Conservation (phyloP, 352 stramenopile species). For the Phytophthora hibernalis region DNA sequence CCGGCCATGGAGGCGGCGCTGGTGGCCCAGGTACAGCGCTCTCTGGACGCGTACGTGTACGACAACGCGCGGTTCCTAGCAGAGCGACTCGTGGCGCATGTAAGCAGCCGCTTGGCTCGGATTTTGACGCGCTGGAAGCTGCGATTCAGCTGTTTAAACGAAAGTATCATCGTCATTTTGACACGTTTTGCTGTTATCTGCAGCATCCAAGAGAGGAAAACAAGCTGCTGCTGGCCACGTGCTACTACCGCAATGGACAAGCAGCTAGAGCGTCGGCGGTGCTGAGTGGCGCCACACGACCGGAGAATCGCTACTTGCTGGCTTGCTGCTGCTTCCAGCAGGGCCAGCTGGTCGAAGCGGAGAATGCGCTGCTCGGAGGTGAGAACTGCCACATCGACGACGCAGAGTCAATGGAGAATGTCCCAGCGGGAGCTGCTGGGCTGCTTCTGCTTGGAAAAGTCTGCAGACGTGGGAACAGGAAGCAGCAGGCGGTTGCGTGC, state of each 20-base stretch:
- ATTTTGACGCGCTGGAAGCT: constrained; percentile 22
- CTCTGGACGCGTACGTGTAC: constrained; percentile 62
- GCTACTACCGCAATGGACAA: constrained; percentile 70
- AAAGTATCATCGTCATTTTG: constrained; percentile 22
- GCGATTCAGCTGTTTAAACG: constrained; percentile 8
- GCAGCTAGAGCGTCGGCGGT: constrained; percentile 60
- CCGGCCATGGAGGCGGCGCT: constrained; percentile 57
- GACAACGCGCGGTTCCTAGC: constrained; percentile 83
- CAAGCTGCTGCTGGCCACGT: constrained; percentile 61
- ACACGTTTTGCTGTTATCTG: constrained; percentile 27
- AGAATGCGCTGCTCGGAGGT: constrained; percentile 89
- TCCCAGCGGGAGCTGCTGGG: constrained; percentile 89
- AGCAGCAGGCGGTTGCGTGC: constrained; percentile 91
- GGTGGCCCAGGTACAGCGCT: constrained; percentile 54
- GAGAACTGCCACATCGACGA: constrained; percentile 35
- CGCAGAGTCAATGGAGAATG: constrained; percentile 33
- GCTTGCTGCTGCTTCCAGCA: constrained; percentile 79
- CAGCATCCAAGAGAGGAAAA: constrained; percentile 71
- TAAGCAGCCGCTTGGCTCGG: constrained; percentile 33
- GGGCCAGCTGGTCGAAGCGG: constrained; percentile 82
- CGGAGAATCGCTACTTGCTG: constrained; percentile 75
- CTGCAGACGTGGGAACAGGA: constrained; percentile 88
- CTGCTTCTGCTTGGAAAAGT: constrained; percentile 93
- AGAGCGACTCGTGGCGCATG: constrained; percentile 82
- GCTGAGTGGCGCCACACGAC: constrained; percentile 45